Evolutionary conservation across 306 rosid genomes (phyloP).

Genomic region (Casuarina equisetifolia): DNA sequence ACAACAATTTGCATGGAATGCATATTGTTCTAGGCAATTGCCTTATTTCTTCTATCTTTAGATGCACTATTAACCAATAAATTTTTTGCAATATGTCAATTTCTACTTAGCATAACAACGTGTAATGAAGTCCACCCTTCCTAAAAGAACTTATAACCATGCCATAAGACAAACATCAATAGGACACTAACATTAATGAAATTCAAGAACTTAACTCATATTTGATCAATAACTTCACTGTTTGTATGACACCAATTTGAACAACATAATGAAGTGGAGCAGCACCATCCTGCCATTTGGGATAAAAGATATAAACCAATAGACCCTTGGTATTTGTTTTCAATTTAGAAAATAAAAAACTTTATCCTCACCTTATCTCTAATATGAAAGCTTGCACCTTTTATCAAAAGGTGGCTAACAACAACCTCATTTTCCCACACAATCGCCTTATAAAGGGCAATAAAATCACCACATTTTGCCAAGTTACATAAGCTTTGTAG

Average conservation of each 20-base stretch:
- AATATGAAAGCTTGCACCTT: constrained; percentile 86
- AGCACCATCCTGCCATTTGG: constrained; percentile 75
- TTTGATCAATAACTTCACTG: constrained; percentile 81
- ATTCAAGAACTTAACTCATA: constrained; percentile 34
- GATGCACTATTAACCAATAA: constrained; percentile 83
- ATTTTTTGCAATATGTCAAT: constrained; percentile 74
- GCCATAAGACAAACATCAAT: constrained; percentile 2
- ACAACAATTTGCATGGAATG: not conserved
- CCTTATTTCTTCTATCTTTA: constrained; percentile 71
- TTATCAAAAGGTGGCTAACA: constrained; percentile 80
- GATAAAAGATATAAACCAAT: constrained; percentile 24
- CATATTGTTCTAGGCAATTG: constrained; percentile 30
- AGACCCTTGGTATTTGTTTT: constrained; percentile 12
- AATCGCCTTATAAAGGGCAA: constrained; percentile 86
- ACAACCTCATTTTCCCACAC: constrained; percentile 79
- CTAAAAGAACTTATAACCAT: constrained; percentile 40
- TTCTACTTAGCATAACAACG: constrained; percentile 78
- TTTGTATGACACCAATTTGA: constrained; percentile 85
- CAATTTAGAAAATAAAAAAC: not conserved
- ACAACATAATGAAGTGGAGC: constrained; percentile 94
- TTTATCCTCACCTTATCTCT: constrained; percentile 61
- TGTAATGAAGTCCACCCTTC: constrained; percentile 98
- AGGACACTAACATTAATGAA: constrained; percentile 6
- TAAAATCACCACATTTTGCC: constrained; percentile 70
- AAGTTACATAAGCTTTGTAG: constrained; percentile 23